Conservation (phyloP, 1,284 basidiomycete genomes). For the Trichosporon sp. region DNA sequence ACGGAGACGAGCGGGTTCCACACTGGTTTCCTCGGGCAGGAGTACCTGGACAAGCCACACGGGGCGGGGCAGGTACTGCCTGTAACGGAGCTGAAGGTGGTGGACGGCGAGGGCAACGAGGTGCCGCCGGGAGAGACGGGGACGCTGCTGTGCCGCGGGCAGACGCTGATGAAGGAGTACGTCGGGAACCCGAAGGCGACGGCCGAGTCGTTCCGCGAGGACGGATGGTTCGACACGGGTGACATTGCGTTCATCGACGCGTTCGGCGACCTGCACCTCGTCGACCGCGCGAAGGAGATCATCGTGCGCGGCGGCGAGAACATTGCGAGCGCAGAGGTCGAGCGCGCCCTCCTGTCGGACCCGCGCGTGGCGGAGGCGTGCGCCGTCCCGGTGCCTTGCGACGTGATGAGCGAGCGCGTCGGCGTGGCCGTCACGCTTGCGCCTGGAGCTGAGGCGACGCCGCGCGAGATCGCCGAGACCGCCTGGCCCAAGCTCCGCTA, state of each 20-base stretch:
- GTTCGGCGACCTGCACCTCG: slow-evolving; percentile 39
- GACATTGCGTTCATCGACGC: slow-evolving; percentile 35
- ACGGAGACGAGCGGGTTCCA: slow-evolving; percentile 45
- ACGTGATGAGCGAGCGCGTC: slow-evolving; percentile 36
- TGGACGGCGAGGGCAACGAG: slow-evolving; percentile 27
- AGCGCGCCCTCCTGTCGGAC: slow-evolving; percentile 37
- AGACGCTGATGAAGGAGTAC: slow-evolving; percentile 46
- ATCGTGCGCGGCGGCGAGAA: slow-evolving; percentile 47
- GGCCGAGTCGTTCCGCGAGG: slow-evolving; percentile 26
- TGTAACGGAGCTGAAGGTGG: slow-evolving; percentile 34
- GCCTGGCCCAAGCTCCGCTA: slow-evolving; percentile 11
- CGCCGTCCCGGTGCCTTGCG: slow-evolving; percentile 35
- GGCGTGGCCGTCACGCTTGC: slow-evolving; percentile 34
- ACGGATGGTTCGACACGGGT: slow-evolving; percentile 45
- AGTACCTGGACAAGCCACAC: slow-evolving; percentile 27
- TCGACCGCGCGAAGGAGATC: slow-evolving; percentile 31
- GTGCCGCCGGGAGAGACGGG: slow-evolving; percentile 28
- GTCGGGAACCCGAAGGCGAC: slow-evolving; percentile 37
- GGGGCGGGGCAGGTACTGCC: slow-evolving; percentile 34
- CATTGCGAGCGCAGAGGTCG: slow-evolving; percentile 35
- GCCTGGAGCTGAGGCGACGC: slow-evolving; percentile 5
- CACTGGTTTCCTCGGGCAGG: slow-evolving; percentile 33
- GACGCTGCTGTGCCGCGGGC: slow-evolving; percentile 34
- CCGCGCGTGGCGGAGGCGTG: slow-evolving; percentile 31
- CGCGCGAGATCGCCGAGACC: slow-evolving; percentile 1